Evolutionary conservation across 2,329 filamentous ascomycete species (phyloP).

Genomic region (Epichloe sibirici): DNA sequence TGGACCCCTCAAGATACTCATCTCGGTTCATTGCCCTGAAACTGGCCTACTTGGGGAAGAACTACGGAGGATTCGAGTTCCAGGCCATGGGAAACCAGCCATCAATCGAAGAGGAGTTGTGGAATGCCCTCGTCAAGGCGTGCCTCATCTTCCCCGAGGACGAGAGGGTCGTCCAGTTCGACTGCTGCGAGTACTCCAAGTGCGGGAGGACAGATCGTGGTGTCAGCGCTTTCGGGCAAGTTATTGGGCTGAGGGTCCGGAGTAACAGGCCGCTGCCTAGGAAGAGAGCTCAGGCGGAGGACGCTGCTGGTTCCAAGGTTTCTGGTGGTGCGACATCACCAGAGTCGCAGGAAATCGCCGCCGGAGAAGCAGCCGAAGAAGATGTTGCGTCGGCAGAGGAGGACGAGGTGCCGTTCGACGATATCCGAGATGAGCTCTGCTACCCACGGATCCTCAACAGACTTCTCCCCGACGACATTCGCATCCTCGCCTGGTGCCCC

Average conservation of each 20-base stretch:
- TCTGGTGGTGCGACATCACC: slow-evolving; percentile 12
- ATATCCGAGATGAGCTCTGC: slow-evolving; percentile 66
- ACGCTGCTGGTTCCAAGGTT: slow-evolving; percentile 11
- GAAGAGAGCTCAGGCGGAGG: slow-evolving; percentile 13
- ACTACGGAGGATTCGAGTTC: slow-evolving; percentile 90
- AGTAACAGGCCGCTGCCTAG: slow-evolving; percentile 56
- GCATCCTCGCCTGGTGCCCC: slow-evolving; percentile 87
- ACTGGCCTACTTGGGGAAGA: slow-evolving; percentile 82
- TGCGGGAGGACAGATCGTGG: slow-evolving; percentile 87
- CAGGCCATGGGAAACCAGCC: slow-evolving; percentile 59
- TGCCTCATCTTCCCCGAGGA: slow-evolving; percentile 65
- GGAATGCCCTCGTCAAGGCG: slow-evolving; percentile 76
- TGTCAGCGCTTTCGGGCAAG: slow-evolving; percentile 94
- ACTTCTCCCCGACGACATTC: slow-evolving; percentile 78
- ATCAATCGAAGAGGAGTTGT: slow-evolving; percentile 86
- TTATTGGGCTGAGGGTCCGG: slow-evolving; percentile 70
- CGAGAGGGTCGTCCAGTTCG: slow-evolving; percentile 58
- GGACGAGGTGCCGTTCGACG: slow-evolving; percentile 37
- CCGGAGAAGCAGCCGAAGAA: not conserved
- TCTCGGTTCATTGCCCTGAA: slow-evolving; percentile 84
- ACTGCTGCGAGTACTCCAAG: slow-evolving; percentile 83
- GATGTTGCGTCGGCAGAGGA: slow-evolving; percentile 6
- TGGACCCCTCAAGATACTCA: slow-evolving; percentile 71
- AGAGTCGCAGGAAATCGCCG: not conserved
- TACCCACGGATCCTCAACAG: slow-evolving; percentile 79